A percentile compares a stretch with the other conserved stretches of the same genome.
phyloP scores from a whole-genome alignment of 83 land plant species.

The Picea mariana region DNA sequence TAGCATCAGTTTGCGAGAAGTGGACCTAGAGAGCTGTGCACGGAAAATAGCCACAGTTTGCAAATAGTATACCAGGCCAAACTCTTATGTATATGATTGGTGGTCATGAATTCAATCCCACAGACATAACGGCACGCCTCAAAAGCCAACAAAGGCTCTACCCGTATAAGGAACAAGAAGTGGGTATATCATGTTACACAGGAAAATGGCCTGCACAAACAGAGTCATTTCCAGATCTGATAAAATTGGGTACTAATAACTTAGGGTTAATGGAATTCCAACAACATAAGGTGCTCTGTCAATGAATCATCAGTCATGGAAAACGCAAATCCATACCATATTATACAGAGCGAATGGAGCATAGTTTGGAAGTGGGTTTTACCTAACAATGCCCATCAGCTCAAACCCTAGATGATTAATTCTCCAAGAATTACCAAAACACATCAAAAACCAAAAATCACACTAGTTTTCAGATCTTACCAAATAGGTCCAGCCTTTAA shows the following conservation, averaged over 20 bases:
- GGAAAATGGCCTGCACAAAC: neutral
- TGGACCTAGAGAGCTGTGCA: neutral
- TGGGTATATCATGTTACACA: no score
- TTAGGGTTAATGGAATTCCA: neutral
- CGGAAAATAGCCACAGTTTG: no score
- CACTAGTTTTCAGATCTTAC: neutral
- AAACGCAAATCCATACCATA: neutral
- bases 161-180: neutral
- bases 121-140: neutral
- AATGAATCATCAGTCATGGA: neutral
- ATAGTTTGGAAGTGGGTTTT: neutral
- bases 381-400: neutral
- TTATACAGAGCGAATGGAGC: neutral
- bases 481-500: no score
- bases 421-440: neutral
- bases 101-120: neutral
- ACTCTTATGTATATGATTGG: no score
- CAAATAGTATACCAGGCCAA: no score
- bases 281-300: neutral
- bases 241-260: neutral
- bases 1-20: neutral
- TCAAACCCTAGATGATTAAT: slow-evolving; percentile 1
- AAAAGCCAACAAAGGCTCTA: neutral
- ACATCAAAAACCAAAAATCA: no score
- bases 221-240: neutral